Evolutionary conservation across 345 rosid species (phyloP), one percentile per base, ranked within the genome.

Genomic region (Moricandia moricandioides): DNA sequence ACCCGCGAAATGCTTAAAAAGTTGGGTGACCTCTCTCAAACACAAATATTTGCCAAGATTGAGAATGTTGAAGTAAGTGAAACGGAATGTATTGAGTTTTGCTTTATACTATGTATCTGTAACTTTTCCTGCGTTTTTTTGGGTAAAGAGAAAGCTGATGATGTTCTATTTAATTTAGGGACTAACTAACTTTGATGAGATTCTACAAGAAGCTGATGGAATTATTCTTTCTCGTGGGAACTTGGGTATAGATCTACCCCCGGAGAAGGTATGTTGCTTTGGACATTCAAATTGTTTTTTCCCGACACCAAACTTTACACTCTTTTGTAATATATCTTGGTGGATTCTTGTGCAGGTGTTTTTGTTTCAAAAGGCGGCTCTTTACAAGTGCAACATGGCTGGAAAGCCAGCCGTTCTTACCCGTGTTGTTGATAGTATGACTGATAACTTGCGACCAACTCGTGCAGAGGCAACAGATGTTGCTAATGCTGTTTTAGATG

Each of bases 391-490:
- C 78, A 95, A 95, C 87, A 86, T 92, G 97, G 97, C 89, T 60
- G 97, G 97, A 78, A 95, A 95, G 82, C 97, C 99, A 70, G 97
- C 88, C 0, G 91, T 95, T 54, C 82, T 95, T 45, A 90, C 91
- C 55, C 93, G 96, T 73, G 97, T 92, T 62, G 97, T 95, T 52
- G 99, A 95, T 81, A 92, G 97, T 85, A 92, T 95, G 99, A 90
- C 97, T 24, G 96, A 85, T 76, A 95, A 95, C 87, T 81, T 95
- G 69, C 86, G 99, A 71, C 99, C 99, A 79, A 95, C 98, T 75
- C 99, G 99, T 60, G 99, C 99, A 37, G 99, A 95, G 87, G 99
- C 98, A 45, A 95, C 98, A 0, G 99, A 95, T 88, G 94, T 92
- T 84, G 99, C 99, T 67, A 90, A 95, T 86, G 99, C 98, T 35